Conservation (phyloP, 2,329 filamentous ascomycete species). For the Xenoacremonium recifei region DNA sequence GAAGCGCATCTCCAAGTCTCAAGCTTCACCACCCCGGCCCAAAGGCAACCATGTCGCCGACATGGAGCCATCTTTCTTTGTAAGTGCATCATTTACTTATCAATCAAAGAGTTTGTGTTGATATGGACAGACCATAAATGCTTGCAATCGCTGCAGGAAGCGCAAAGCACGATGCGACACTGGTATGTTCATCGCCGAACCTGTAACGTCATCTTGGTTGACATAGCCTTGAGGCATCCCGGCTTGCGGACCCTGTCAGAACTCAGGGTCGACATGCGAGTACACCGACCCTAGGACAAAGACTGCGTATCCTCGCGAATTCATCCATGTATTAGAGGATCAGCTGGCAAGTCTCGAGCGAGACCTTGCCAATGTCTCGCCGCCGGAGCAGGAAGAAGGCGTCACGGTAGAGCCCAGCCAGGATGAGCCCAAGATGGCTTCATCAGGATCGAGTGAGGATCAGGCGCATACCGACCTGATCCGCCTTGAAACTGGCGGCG, state of each 20-base stretch:
- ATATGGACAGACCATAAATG: constrained; percentile 13
- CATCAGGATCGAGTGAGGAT: neutral
- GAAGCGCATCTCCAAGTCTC: too few species aligned
- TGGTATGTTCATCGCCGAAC: constrained; percentile 3
- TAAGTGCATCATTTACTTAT: neutral
- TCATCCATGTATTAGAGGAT: constrained; percentile 6
- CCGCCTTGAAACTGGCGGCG: constrained; percentile 12
- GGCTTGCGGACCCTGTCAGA: constrained; percentile 14
- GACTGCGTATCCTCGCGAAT: constrained; percentile 7
- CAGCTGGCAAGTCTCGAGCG: constrained; percentile 5
- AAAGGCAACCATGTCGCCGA: too few species aligned
- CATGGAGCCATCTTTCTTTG: constrained; percentile 11
- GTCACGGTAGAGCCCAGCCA: neutral
- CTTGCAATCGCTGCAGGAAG: constrained; percentile 18
- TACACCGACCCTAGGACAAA: constrained; percentile 18
- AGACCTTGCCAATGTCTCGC: constrained; percentile 1
- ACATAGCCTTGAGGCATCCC: constrained; percentile 10
- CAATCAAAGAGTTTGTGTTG: neutral
- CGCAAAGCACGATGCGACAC: constrained; percentile 18
- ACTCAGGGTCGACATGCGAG: constrained; percentile 16
- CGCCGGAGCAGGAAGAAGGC: neutral
- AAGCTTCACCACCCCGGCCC: too few species aligned
- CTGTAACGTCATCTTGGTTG: neutral
- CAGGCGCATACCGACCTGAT: constrained; percentile 12
- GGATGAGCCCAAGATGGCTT: neutral